Evolutionary conservation across 129 eudicot species (phyloP).

Genomic region (Centaurea solstitialis): DNA sequence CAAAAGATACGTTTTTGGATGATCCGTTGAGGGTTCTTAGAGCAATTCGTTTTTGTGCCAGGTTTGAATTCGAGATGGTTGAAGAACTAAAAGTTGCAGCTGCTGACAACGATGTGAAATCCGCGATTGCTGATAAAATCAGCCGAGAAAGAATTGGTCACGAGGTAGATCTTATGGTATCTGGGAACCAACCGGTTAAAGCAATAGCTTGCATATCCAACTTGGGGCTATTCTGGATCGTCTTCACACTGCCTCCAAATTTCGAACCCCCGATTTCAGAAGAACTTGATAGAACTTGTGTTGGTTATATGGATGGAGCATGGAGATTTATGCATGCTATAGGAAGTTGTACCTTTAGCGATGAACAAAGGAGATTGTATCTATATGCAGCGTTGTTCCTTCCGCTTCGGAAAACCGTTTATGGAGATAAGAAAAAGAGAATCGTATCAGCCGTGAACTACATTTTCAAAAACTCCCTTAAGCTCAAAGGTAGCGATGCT

Average conservation of each 20-base stretch:
- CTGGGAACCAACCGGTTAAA: constrained; percentile 68
- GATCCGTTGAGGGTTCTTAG: constrained; percentile 92
- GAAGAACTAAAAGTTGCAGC: constrained; percentile 69
- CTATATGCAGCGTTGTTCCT: constrained; percentile 76
- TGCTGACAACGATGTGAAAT: constrained; percentile 56
- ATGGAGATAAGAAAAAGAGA: constrained; percentile 54
- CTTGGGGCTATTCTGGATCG: constrained; percentile 66
- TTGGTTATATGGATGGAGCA: constrained; percentile 60
- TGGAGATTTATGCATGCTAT: constrained; percentile 57
- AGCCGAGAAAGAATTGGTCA: constrained; percentile 83
- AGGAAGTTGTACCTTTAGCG: constrained; percentile 42
- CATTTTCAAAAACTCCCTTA: constrained; percentile 63
- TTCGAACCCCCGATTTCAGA: constrained; percentile 49
- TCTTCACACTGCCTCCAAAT: constrained; percentile 60
- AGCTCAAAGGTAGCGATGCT: constrained; percentile 74
- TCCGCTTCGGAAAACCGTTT: constrained; percentile 54
- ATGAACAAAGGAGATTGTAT: constrained; percentile 63
- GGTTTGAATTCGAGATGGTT: constrained; percentile 69
- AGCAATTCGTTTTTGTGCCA: constrained; percentile 89
- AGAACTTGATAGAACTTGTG: constrained; percentile 64
- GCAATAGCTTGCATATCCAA: constrained; percentile 62
- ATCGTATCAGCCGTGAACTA: constrained; percentile 48
- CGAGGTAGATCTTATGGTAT: constrained; percentile 81
- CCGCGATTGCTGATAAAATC: constrained; percentile 75
- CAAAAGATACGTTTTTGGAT: constrained; percentile 90